A percentile compares a stretch with the other conserved stretches of the same genome.
These are phyloP conservation scores for Penicillium egyptiacum DNA, from an alignment of 495 filamentous ascomycete genomes.

Conservation along the genomic window DNA sequence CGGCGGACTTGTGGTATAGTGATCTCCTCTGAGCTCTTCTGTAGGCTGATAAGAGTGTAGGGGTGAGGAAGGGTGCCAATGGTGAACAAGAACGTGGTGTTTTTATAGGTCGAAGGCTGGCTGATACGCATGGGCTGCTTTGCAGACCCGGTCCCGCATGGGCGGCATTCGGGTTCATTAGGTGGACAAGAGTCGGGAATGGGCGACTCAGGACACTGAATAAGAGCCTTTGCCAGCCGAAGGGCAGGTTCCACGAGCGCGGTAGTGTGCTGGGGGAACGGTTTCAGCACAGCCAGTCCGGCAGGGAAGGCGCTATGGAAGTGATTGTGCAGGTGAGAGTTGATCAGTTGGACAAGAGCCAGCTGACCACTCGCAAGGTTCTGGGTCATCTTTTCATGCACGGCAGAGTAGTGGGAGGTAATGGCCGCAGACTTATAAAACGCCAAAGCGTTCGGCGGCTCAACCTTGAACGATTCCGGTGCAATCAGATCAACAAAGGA, in stretches of 20 bases:
- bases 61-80: constrained; percentile 90
- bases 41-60: constrained; percentile 71
- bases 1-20: constrained; percentile 70
- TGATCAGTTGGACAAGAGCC: constrained; percentile 71
- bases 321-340: constrained; percentile 79
- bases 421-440: constrained; percentile 70
- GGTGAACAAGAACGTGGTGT: constrained; percentile 66
- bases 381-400: constrained; percentile 60
- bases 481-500: constrained; percentile 59
- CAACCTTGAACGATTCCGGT: constrained; percentile 59
- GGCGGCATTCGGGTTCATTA: constrained; percentile 69
- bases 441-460: constrained; percentile 68
- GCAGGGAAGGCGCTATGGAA: constrained; percentile 76
- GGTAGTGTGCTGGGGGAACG: constrained; percentile 69
- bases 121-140: constrained; percentile 55
- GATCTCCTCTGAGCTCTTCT: constrained; percentile 51
- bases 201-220: constrained; percentile 68
- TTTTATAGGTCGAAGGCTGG: constrained; percentile 58
- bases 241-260: constrained; percentile 67
- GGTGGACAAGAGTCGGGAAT: constrained; percentile 81
- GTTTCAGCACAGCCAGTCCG: constrained; percentile 79
- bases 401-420: constrained; percentile 59
- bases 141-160: constrained; percentile 58
- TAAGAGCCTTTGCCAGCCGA: constrained; percentile 68
- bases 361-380: constrained; percentile 57